Evolutionary conservation across 2,329 filamentous ascomycete genomes (phyloP).

Genomic region (Fusarium sp.): DNA sequence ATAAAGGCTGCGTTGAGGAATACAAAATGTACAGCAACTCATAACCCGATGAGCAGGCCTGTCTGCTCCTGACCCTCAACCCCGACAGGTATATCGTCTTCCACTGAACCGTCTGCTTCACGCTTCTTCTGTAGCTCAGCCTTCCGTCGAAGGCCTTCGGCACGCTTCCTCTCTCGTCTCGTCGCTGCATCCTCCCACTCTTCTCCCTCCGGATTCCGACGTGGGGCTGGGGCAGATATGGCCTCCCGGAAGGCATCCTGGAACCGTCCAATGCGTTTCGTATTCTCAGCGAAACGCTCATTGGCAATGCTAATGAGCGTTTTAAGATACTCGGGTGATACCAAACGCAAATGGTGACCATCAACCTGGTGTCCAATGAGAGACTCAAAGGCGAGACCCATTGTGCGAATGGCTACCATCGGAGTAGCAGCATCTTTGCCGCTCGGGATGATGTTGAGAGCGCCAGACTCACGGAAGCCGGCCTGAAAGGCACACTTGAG

Average conservation of each 20-base stretch:
- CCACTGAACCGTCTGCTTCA: slow-evolving; percentile 10
- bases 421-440: slow-evolving; percentile 61
- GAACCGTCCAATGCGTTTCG: slow-evolving; percentile 75
- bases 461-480: slow-evolving; percentile 91
- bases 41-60: slow-evolving; percentile 38
- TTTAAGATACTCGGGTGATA: slow-evolving; percentile 75
- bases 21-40: slow-evolving; percentile 43
- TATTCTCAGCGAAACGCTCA: slow-evolving; percentile 78
- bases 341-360: slow-evolving; percentile 59
- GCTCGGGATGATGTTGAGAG: slow-evolving; percentile 70
- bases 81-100: slow-evolving; percentile 20
- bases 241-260: slow-evolving; percentile 60
- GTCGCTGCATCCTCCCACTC: slow-evolving; percentile 67
- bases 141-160: slow-evolving; percentile 67
- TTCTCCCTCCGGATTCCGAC: slow-evolving; percentile 50
- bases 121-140: slow-evolving; percentile 53
- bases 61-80: slow-evolving; percentile 33
- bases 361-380: slow-evolving; percentile 72
- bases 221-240: slow-evolving; percentile 41
- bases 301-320: slow-evolving; percentile 78
- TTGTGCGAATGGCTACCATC: slow-evolving; percentile 87
- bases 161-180: slow-evolving; percentile 67
- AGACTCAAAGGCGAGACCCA: slow-evolving; percentile 84
- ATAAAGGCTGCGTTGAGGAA: slow-evolving; percentile 48
- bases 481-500: slow-evolving; percentile 81